Evolutionary conservation across 805 yeast species (phyloP).

Genomic region (Wickerhamiella parazyma): DNA sequence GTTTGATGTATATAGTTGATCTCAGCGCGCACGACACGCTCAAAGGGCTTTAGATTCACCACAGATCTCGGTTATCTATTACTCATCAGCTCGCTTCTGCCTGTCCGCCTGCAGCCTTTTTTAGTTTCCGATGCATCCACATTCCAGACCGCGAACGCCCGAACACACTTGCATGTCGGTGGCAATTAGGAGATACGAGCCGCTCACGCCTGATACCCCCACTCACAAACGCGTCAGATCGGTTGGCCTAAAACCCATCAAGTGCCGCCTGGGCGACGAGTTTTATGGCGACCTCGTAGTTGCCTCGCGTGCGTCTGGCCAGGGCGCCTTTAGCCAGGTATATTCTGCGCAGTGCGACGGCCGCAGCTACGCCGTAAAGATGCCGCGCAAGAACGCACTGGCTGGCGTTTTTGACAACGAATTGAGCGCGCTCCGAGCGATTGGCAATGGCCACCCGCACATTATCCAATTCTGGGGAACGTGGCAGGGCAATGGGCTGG

Average conservation of each 20-base stretch:
- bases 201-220: background rate
- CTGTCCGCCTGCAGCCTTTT: background rate
- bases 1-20: too few species aligned
- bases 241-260: background rate
- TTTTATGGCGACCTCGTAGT: background rate
- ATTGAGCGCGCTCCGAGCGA: background rate
- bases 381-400: background rate
- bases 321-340: slow-evolving; percentile 5
- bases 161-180: background rate
- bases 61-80: background rate
- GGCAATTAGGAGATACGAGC: background rate
- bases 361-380: slow-evolving; percentile 4
- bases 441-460: slow-evolving; percentile 1
- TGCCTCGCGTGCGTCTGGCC: background rate
- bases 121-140: background rate
- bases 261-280: background rate
- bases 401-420: background rate
- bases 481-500: slow-evolving; percentile 9
- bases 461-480: slow-evolving; percentile 4
- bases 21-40: too few species aligned
- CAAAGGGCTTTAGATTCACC: too few species aligned
- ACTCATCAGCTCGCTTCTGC: background rate
- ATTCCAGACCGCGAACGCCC: background rate
- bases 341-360: background rate
- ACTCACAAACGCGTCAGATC: background rate